Evolutionary conservation across 768 basidiomycete genomes (phyloP).

Genomic region (Tremella fuciformis): DNA sequence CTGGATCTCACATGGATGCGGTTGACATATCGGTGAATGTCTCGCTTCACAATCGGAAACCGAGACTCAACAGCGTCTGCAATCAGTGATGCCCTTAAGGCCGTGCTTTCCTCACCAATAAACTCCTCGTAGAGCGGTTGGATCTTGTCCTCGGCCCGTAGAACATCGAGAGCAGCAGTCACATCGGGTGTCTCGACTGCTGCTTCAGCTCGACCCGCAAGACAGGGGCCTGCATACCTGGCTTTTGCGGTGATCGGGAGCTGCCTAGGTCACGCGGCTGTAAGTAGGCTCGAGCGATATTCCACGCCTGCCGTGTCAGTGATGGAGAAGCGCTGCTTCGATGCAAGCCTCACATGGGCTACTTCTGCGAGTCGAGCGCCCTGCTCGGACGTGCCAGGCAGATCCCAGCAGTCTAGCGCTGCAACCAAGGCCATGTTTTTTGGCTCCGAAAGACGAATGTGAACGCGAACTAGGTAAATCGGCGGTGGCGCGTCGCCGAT

Average conservation of each 20-base stretch:
- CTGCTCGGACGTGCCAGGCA: conserved; percentile 30
- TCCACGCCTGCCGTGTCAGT: conserved; percentile 24
- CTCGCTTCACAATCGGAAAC: conserved; percentile 36
- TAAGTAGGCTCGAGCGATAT: conserved; percentile 20
- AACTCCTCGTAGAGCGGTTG: conserved; percentile 30
- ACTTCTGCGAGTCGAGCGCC: conserved; percentile 34
- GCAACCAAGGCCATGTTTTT: conserved; percentile 33
- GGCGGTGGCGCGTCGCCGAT: no score
- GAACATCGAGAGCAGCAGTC: conserved; percentile 20
- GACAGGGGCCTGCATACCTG: conserved; percentile 17
- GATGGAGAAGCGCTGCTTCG: neutral
- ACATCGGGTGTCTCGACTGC: conserved; percentile 37
- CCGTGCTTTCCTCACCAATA: conserved; percentile 19
- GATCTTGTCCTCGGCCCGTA: conserved; percentile 9
- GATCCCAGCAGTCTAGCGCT: conserved; percentile 31
- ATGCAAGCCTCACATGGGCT: neutral
- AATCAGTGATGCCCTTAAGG: neutral
- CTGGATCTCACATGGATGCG: conserved; percentile 18
- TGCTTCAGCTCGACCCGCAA: neutral
- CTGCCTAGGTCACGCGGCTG: conserved; percentile 30
- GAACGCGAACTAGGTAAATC: no score
- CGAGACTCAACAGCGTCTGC: conserved; percentile 35
- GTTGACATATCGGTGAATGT: conserved; percentile 35
- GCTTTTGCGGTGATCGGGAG: conserved; percentile 15
- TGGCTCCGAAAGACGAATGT: no score